Base-by-base conservation (phyloP, 768 basidiomycete species). In the Rhodotorula babjevae region DNA sequence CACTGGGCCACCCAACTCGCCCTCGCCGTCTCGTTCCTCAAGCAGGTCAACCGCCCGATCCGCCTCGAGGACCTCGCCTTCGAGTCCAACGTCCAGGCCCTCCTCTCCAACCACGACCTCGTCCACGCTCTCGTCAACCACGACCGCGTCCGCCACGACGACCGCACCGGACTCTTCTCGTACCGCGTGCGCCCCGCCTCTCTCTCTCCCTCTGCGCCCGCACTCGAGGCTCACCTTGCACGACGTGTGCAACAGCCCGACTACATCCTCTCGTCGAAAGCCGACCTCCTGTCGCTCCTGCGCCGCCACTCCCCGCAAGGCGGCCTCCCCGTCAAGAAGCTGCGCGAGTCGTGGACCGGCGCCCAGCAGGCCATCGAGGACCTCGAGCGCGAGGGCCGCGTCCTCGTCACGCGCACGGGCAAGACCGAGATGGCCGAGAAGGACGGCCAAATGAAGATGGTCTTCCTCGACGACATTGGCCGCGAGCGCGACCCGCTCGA, bases 291-390 rank as follows among this genome's bases (percentile, higher is more conserved):
- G 25, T 89, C 87, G 0, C 90, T 94, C 80, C 91, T 96, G 50
- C 90, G 92, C 78, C 87, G 90, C 1, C 87, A 90, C 76, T 90
- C 90, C 3, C 87, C 88, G 42, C 89, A 88, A 76, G 92, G 91
- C 19, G 89, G 91, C 5, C 87, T 95, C 44, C 87, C 91, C 23
- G 89, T 95, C 44, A 87, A 91, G 29, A 85, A 87, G 2, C 83
- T 96, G 55, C 92, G 93, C 78, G 92, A 95, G 79, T 89, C 90
- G 23, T 96, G 93, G 92, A 90, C 91, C 77, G 90, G 91, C 75
- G 90, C 92, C 0, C 88, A 89, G 2, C 82, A 84, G 57, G 90
- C 90, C 0, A 88, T 94, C 57, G 91, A 93, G 79, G 91, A 93
- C 80, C 84, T 94, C 49, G 74, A 75, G 53, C 49, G 44, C 11